Evolutionary conservation across 2,329 filamentous ascomycete species (phyloP), one percentile per base, ranked within the genome.

Genomic region (Penicillium oxalicum): DNA sequence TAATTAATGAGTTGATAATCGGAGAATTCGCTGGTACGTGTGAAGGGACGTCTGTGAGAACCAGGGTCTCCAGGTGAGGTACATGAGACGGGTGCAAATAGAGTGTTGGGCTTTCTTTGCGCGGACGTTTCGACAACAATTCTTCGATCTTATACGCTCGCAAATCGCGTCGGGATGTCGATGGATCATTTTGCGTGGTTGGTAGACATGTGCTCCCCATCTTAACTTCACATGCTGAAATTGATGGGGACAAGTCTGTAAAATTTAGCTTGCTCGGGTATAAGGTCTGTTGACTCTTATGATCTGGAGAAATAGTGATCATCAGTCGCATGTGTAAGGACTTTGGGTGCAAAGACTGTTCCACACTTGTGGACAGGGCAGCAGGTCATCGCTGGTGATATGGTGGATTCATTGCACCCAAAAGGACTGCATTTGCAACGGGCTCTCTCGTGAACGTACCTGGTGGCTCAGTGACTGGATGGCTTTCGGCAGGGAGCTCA

Each of bases 1-100:
- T 65, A 40, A 74, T 77, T 4, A 84, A 63, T 5, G 72, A 63
- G 9, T 67, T 52, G 4, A 71, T 52, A 13, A 79, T 65, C 0
- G 68, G 57, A 2, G 74, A 74, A 26, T 70, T 70, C 7, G 61
- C 57, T 5, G 65, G 62, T 4, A 73, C 65, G 36, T 70, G 65
- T 4, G 65, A 68, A 0, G 81, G 80, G 1, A 83, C 73, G 51
- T 79, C 74, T 1, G 79, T 82, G 39, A 84, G 64, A 2, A 81
- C 71, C 4, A 84, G 60, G 0, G 77, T 80, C 44, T 74, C 71
- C 7, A 82, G 58, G 43, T 77, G 74, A 9, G 78, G 74, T 3
- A 82, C 63, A 66, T 77, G 75, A 9, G 73, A 77, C 11, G 80
- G 79, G 58, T 82, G 78, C 7, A 82, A 64, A 47, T 62, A 67